These are phyloP conservation scores for Metschnikowia chrysomelidarum DNA, from an alignment of 805 yeast genomes.

Conservation along the genomic window DNA sequence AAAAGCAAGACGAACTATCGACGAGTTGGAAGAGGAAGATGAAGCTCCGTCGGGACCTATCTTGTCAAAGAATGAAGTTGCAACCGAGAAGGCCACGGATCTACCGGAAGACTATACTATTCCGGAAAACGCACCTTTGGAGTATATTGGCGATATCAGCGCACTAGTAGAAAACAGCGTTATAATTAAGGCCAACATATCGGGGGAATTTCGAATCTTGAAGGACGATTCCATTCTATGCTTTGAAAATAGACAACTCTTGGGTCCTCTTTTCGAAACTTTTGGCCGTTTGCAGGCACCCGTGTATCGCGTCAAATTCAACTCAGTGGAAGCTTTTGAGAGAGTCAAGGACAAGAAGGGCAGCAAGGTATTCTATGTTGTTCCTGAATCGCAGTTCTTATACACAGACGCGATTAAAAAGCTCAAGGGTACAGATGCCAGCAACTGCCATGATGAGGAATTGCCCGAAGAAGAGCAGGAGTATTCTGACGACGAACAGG, in stretches of 20 bases:
- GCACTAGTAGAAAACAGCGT: constrained; percentile 71
- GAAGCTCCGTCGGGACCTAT: constrained; percentile 60
- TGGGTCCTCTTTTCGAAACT: constrained; percentile 84
- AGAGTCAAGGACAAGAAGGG: constrained; percentile 51
- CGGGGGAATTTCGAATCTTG: constrained; percentile 83
- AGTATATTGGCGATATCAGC: constrained; percentile 65
- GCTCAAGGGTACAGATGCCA: constrained; percentile 89
- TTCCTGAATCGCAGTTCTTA: constrained; percentile 74
- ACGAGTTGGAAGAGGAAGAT: constrained; percentile 43
- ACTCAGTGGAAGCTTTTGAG: constrained; percentile 47
- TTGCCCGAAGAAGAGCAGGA: constrained; percentile 91
- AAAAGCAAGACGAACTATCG: constrained; percentile 9
- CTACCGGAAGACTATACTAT: constrained; percentile 68
- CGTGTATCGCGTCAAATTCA: constrained; percentile 70
- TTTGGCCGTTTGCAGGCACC: constrained; percentile 88
- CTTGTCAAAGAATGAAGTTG: constrained; percentile 70
- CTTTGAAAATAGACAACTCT: constrained; percentile 60
- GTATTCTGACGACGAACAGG: constrained; percentile 91
- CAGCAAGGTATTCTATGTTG: constrained; percentile 67
- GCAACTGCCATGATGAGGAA: constrained; percentile 93
- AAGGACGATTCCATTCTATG: constrained; percentile 81
- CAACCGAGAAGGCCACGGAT: constrained; percentile 63
- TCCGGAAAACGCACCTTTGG: constrained; percentile 60
- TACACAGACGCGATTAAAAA: constrained; percentile 70
- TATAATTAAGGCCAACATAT: constrained; percentile 64